phyloP scores from a whole-genome alignment of 345 rosid species.

The Eucalyptus sideroxylon region DNA sequence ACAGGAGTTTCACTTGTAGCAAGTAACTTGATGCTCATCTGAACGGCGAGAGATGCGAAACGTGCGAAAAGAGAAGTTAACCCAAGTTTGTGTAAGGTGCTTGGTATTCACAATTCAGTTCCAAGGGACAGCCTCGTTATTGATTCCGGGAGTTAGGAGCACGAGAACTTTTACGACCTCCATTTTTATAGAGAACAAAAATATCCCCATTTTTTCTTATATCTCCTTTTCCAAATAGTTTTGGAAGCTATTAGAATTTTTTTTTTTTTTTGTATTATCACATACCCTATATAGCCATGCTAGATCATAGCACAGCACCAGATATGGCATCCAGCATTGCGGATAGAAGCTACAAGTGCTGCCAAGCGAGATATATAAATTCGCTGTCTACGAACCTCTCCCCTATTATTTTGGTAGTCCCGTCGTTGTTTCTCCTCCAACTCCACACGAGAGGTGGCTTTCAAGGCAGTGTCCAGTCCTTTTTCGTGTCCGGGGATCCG shows the following conservation, averaged over 20 bases:
- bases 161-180: neutral
- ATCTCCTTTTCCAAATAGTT: neutral
- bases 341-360: neutral
- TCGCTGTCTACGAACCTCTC: neutral
- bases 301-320: neutral
- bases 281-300: neutral
- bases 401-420: neutral
- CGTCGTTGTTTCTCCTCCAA: neutral
- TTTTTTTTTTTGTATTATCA: rapidly evolving
- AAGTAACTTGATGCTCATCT: neutral
- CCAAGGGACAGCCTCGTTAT: neutral
- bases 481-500: neutral
- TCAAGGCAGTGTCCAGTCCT: neutral
- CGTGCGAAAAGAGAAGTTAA: neutral
- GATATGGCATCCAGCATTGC: neutral
- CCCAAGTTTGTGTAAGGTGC: neutral
- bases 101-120: neutral
- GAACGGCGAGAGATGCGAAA: neutral
- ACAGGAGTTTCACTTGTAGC: neutral
- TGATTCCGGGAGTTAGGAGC: neutral
- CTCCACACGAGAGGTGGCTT: neutral
- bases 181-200: neutral
- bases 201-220: neutral
- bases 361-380: neutral
- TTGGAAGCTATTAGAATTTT: neutral